Percentiles rank a stretch among this genome's conserved stretches.
These are phyloP conservation scores for Babesia sp. DNA, from an alignment of 169 alveolate species.

Conservation along the genomic window DNA sequence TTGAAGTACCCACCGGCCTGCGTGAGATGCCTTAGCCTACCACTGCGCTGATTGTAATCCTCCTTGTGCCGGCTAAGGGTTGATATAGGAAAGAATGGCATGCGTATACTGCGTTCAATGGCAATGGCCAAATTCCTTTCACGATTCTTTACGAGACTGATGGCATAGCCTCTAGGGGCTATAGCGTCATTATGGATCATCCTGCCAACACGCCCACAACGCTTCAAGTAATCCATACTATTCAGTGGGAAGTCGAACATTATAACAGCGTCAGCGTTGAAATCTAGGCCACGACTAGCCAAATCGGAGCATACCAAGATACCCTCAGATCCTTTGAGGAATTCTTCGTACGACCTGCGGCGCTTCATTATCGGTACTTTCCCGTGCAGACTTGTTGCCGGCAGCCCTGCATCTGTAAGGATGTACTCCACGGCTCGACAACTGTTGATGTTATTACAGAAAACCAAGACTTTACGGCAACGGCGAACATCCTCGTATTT, in stretches of 20 bases:
- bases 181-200: conserved; percentile 31
- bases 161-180: conserved; percentile 50
- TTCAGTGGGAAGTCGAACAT: conserved; percentile 63
- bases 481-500: conserved; percentile 41
- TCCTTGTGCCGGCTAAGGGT: conserved; percentile 36
- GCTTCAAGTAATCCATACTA: conserved; percentile 55
- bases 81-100: conserved; percentile 59
- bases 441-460: conserved; percentile 50
- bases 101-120: conserved; percentile 45
- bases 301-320: conserved; percentile 57
- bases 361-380: conserved; percentile 58
- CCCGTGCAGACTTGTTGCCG: conserved; percentile 59
- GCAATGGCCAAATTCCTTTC: conserved; percentile 52
- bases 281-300: conserved; percentile 59
- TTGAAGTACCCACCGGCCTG: conserved; percentile 67
- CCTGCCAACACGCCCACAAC: conserved; percentile 51
- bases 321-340: conserved; percentile 15
- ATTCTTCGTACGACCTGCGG: conserved; percentile 24
- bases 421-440: conserved; percentile 60
- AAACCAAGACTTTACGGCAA: conserved; percentile 43
- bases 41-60: conserved; percentile 60
- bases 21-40: conserved; percentile 48
- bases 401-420: conserved; percentile 54
- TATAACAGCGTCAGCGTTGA: conserved; percentile 53
- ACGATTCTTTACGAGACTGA: conserved; percentile 42